Evolutionary conservation across 2,329 filamentous ascomycete species (phyloP), one percentile per base, ranked within the genome.

Genomic region (Phoma herbarum): DNA sequence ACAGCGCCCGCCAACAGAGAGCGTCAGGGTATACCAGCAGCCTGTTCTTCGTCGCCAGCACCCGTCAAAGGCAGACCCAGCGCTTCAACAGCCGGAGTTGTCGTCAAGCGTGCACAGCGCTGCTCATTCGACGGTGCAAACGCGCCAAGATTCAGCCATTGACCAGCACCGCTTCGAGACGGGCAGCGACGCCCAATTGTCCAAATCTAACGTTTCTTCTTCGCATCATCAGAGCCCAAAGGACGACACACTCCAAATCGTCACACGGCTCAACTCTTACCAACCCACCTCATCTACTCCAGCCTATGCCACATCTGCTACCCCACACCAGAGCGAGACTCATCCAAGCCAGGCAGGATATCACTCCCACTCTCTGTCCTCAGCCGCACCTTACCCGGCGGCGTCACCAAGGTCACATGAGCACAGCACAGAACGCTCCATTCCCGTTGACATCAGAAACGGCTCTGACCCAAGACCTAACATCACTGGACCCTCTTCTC

Each of bases 71-170:
- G 14, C 47, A 41, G 52, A 60, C 18, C 18, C 53, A 52, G 48
- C 58, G 10, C 31, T 57, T 23, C 62, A 54, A 4, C 35, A 58
- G 51, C 60, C 31, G 31, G 5, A 14, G 31, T n/a, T n/a, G 31
- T 35, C 58, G 9, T 56, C 63, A 53, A 57, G 35, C 22, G 23
- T 53, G 37, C 50, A 57, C 35, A 52, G 52, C 53, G 35, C 52
- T 37, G 44, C 59, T 41, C 45, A 52, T 46, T 57, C 64, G 39
- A 54, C 51, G 10, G 33, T 22, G 39, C 56, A 60, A 56, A 42
- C 43, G 37, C 67, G 67, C 62, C 67, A 69, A 67, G 67, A 69
- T 39, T 69, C 67, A 33, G 60, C 60, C 55, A 61, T 63, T 39
- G 59, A 60, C 52, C 62, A 66, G 22, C 60, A 65, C 31, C 61